Percentiles rank a stretch among this genome's conserved stretches.
phyloP scores from a whole-genome alignment of 2,329 filamentous ascomycete species.

The Penicillium paneum region DNA sequence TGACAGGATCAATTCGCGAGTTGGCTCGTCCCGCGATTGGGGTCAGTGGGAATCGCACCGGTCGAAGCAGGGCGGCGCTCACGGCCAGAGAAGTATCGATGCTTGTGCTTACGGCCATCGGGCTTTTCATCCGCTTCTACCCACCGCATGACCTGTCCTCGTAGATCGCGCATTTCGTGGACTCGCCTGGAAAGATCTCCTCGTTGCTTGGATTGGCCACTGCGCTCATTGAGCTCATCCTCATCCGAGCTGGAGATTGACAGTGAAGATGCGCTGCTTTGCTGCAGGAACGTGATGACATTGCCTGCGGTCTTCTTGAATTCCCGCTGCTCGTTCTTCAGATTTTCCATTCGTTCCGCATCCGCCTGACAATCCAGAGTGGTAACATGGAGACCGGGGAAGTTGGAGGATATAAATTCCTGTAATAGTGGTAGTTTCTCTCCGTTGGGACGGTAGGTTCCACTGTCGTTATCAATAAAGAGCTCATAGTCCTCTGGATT shows the following conservation, averaged over 20 bases:
- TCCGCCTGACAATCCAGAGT: slow-evolving; percentile 71
- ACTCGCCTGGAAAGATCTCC: slow-evolving; percentile 29
- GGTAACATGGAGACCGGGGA: slow-evolving; percentile 72
- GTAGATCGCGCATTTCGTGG: slow-evolving; percentile 39
- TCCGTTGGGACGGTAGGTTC: slow-evolving; percentile 86
- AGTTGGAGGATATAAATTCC: slow-evolving; percentile 66
- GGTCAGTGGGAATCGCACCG: slow-evolving; percentile 2
- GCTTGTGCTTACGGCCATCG: slow-evolving; percentile 20
- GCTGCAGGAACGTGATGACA: slow-evolving; percentile 55
- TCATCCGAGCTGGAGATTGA: slow-evolving; percentile 57
- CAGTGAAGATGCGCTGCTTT: slow-evolving; percentile 44
- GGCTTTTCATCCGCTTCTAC: slow-evolving; percentile 30
- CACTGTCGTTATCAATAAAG: slow-evolving; percentile 91
- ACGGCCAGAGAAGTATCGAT: slow-evolving; percentile 13
- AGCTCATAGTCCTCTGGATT: slow-evolving; percentile 70
- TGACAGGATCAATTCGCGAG: not conserved
- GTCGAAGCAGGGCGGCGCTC: slow-evolving; percentile 19
- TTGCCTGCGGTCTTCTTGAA: slow-evolving; percentile 64
- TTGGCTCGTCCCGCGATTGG: not conserved
- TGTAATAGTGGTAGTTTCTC: slow-evolving; percentile 69
- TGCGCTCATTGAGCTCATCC: slow-evolving; percentile 52
- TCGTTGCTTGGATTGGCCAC: slow-evolving; percentile 25
- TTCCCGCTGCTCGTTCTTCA: slow-evolving; percentile 74
- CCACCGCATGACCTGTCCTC: slow-evolving; percentile 37
- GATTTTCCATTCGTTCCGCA: slow-evolving; percentile 65